These are phyloP conservation scores for Schwanniomyces sp. DNA, from an alignment of 805 yeast genomes.

Conservation along the genomic window DNA sequence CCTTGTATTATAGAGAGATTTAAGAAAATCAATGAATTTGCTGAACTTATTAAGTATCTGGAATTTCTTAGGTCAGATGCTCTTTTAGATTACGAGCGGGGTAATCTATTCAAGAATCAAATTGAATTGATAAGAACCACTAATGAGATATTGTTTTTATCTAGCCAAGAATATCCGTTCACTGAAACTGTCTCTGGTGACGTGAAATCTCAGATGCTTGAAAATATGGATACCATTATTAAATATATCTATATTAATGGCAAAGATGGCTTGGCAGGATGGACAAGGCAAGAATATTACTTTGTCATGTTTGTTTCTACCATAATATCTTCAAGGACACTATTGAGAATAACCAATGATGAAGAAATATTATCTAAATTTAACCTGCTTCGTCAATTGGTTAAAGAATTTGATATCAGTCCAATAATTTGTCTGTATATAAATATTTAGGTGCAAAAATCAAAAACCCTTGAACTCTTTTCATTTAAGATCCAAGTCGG, in stretches of 20 bases:
- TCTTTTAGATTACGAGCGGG: conserved; percentile 66
- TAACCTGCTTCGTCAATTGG: background rate
- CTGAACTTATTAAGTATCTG: background rate
- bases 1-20: background rate
- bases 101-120: conserved; percentile 62
- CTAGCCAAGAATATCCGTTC: background rate
- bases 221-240: conserved; percentile 4
- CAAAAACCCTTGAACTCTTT: background rate
- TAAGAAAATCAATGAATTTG: background rate
- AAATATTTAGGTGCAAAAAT: conserved; percentile 1
- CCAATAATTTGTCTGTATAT: background rate
- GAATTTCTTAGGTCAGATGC: conserved; percentile 22
- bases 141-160: background rate
- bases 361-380: background rate
- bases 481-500: background rate
- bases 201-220: background rate
- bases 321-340: conserved; percentile 1
- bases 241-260: background rate
- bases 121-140: conserved; percentile 3
- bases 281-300: conserved; percentile 11
- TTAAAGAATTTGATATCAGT: background rate
- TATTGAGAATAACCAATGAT: background rate
- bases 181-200: background rate
- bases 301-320: conserved; percentile 7
- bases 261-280: conserved; percentile 13